phyloP scores from a whole-genome alignment of 192 early-diverging fungal species.

The Mortierella alpina region DNA sequence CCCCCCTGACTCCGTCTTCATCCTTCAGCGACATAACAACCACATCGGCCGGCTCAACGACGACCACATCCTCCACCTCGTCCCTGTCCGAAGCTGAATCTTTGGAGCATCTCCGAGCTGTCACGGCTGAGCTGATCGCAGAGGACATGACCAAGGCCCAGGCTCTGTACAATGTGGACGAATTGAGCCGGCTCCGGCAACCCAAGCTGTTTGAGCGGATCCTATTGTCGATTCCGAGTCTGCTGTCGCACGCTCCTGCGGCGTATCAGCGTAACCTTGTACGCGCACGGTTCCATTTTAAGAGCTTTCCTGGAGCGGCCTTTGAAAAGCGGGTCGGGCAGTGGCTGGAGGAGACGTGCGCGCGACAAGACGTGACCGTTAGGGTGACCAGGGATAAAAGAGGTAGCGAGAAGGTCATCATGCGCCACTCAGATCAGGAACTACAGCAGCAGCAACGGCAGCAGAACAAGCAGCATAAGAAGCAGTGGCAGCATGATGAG shows the following conservation, averaged over 20 bases:
- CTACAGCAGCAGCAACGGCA: no score
- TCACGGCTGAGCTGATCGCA: slow-evolving; percentile 9
- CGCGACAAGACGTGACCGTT: background rate
- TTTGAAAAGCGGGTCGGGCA: slow-evolving; percentile 31
- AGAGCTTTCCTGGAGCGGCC: slow-evolving; percentile 29
- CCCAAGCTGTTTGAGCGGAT: slow-evolving; percentile 12
- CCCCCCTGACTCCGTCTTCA: background rate
- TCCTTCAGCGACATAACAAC: background rate
- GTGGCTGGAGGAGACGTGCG: slow-evolving; percentile 8
- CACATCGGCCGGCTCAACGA: background rate
- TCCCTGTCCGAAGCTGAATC: background rate
- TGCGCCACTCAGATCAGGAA: no score
- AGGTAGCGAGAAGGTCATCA: no score
- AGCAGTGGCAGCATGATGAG: no score
- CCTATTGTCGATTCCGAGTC: slow-evolving; percentile 22
- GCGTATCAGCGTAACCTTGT: slow-evolving; percentile 46
- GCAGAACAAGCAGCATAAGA: no score
- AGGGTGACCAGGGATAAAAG: no score
- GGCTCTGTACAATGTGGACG: slow-evolving; percentile 26
- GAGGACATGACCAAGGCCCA: slow-evolving; percentile 24
- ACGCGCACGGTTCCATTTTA: slow-evolving; percentile 32
- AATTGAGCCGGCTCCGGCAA: slow-evolving; percentile 15
- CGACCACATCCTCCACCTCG: background rate
- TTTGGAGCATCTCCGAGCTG: background rate
- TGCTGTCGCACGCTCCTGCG: slow-evolving; percentile 39